Percentiles rank a stretch among this genome's conserved stretches.
Conservation (phyloP, 148 eudicot genomes). For the Nyssa sinensis region DNA sequence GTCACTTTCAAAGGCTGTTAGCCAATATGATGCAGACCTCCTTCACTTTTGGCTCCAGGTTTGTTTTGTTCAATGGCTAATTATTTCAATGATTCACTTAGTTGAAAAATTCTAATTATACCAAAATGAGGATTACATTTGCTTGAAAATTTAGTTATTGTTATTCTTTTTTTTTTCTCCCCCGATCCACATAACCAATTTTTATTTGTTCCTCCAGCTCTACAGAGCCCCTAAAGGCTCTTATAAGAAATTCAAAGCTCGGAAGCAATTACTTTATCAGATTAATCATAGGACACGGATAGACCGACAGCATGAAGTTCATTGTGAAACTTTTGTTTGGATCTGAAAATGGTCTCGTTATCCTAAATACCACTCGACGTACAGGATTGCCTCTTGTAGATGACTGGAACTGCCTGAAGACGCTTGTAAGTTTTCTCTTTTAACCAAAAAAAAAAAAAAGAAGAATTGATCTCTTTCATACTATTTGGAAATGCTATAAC, state of each 20-base stretch:
- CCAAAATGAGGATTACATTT: too few relatives aligned
- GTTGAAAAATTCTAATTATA: neutral
- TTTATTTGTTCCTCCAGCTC: too few relatives aligned
- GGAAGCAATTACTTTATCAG: constrained; percentile 70
- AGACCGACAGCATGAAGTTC: constrained; percentile 69
- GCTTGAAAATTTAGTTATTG: too few relatives aligned
- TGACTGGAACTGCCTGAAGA: constrained; percentile 88
- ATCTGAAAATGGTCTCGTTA: constrained; percentile 59
- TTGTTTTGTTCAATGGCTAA: constrained; percentile 8
- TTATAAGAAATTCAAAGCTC: constrained; percentile 66
- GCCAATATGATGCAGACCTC: constrained; percentile 98
- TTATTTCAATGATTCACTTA: neutral
- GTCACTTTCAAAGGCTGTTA: constrained; percentile 62
- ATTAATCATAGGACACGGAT: constrained; percentile 85
- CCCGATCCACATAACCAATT: too few relatives aligned
- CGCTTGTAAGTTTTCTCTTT: constrained; percentile 53
- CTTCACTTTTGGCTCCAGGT: constrained; percentile 98
- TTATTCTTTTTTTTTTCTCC: too few relatives aligned
- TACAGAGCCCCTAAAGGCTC: constrained; percentile 93
- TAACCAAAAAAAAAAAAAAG: too few relatives aligned
- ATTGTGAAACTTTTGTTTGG: constrained; percentile 90
- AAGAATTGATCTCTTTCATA: too few relatives aligned
- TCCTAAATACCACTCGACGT: constrained; percentile 58
- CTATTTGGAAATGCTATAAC: too few relatives aligned
- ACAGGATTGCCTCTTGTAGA: constrained; percentile 83